Base-by-base conservation (phyloP, 331 rosid genomes). In the Rosa hybrid region DNA sequence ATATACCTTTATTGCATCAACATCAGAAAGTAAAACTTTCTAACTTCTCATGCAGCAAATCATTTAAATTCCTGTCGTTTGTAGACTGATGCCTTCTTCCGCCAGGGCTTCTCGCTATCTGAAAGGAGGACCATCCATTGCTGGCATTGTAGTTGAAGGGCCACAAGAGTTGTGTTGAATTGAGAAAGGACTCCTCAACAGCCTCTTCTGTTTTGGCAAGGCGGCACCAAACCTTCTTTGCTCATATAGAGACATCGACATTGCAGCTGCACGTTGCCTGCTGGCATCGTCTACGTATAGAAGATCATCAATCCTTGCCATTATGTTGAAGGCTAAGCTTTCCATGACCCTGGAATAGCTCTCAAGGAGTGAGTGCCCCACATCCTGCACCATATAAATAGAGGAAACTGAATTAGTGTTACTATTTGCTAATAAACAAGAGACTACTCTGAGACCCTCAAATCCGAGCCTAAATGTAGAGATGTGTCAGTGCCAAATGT, bases 311-410 rank as follows among this genome's bases (percentile, higher is more conserved):
- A 89, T 87, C 81, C 89, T 83, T n/a, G 89, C 84, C 72, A 87
- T 73, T 51, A 87, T 82, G 79, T 87, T 82, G 80, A 80, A 89
- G 77, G 93, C 87, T 77, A 89, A 71, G 89, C 91, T 86, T 81
- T 86, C 91, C 89, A 85, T 62, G 82, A 86, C 91, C 70, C 91
- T 81, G 6, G 90, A 89, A 74, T 87, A 86, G 87, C 93, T 84
- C 87, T 89, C 93, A 16, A 85, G 78, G 68, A 89, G 83, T 27
- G 93, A 86, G 30, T 84, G 85, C 68, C 91, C 91, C 41, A 87
- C 90, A 73, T 87, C 87, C 91, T 87, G 75, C 65, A 79, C 6
- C 42, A 78, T 9, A 63, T 39, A 68, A 3, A 39, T 41, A 7
- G 49, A 34, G 18, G 21, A 72, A 77, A 68, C 50, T 27, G 45